Percentiles rank a stretch among this genome's conserved stretches.
phyloP scores from a whole-genome alignment of 345 rosid species.

The Salix suchowensis region DNA sequence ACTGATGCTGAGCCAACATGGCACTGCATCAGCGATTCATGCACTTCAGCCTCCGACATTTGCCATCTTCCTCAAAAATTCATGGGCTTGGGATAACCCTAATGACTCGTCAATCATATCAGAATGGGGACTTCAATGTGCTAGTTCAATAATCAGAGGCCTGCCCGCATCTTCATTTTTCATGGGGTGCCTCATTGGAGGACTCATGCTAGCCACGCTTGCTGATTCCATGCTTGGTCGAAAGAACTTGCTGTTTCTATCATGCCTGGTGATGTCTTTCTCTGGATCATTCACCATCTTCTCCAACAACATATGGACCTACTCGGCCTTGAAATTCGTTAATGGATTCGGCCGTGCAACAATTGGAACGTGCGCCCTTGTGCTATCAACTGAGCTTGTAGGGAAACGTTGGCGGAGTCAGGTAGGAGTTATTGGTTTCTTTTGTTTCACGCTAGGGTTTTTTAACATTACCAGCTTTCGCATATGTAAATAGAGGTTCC shows the following conservation, averaged over 20 bases:
- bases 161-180: conserved; percentile 61
- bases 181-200: conserved; percentile 55
- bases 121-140: conserved; percentile 51
- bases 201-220: conserved; percentile 40
- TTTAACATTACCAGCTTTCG: conserved; percentile 41
- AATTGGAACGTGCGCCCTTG: conserved; percentile 45
- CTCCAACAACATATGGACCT: conserved; percentile 43
- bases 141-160: conserved; percentile 40
- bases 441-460: conserved; percentile 42
- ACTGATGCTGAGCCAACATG: conserved; percentile 52
- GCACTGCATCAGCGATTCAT: conserved; percentile 39
- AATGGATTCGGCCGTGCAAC: conserved; percentile 48
- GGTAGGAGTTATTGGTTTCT: conserved; percentile 40
- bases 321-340: conserved; percentile 36
- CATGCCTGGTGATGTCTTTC: conserved; percentile 42
- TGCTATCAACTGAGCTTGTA: conserved; percentile 42
- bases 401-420: conserved; percentile 48
- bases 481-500: conserved; percentile 34
- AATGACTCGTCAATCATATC: conserved; percentile 39
- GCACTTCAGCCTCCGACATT: conserved; percentile 23
- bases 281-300: conserved; percentile 34
- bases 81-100: conserved; percentile 51
- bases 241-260: conserved; percentile 45
- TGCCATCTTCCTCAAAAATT: conserved; percentile 35
- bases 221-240: conserved; percentile 63